Evolutionary conservation across 1,139 yeast species (phyloP), one percentile per base, ranked within the genome.

Genomic region (Nakaseomyces uthaithaninus): DNA sequence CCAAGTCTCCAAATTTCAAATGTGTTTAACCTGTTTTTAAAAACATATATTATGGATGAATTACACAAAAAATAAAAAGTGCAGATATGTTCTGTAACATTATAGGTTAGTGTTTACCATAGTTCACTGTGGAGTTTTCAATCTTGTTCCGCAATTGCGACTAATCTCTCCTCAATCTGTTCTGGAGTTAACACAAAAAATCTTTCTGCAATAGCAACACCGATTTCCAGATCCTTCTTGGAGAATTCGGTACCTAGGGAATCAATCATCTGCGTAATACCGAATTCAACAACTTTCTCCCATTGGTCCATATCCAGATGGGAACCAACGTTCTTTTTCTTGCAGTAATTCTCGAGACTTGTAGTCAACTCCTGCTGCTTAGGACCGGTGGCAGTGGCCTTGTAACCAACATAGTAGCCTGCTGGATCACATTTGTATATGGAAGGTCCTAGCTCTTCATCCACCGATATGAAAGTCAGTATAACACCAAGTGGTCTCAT

Each of bases 401-500:
- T 83, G 50, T 83, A 85, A 27, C 95, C 93, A 40, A 86, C 81
- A 60, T 72, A 91, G 66, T 91, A 91, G 4, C 98, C 98, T 9
- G 98, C 97, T 20, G 98, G 98, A 63, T 91, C 98, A 52, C 94
- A 81, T 67, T 91, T 91, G 68, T 75, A 86, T 48, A 91, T 71
- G 55, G 79, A 77, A n/a, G 98, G 95, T 0, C 97, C 98, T 46
- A 69, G 64, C 60, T 80, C 91, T 57, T 84, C 95, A 62, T 89
- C 97, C 44, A 82, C 80, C 38, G 93, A 79, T 46, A 89, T 74
- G 57, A 91, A 82, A 17, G 96, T 87, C 57, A 87, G 72, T 22
- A 95, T 86, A 42, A 87, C 95, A 28, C 96, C 96, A 50, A 89
- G 71, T 20, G 98, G 98, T 64, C 98, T 77, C 97, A 91, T 91